These are phyloP conservation scores for Globisporangium spinosum DNA, from an alignment of 352 stramenopile species.

Conservation along the genomic window DNA sequence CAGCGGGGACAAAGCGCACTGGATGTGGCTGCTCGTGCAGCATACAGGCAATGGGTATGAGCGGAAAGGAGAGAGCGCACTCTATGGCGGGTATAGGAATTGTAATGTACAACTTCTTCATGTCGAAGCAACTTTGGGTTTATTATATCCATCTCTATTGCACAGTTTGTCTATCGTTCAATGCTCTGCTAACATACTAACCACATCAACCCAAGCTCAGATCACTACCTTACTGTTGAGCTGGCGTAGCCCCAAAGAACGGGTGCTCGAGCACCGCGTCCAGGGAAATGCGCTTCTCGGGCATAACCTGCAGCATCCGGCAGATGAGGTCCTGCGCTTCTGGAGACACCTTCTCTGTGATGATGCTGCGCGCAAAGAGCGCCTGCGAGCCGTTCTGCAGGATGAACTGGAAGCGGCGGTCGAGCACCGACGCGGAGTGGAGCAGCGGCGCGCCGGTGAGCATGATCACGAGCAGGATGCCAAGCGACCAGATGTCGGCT, in stretches of 20 bases:
- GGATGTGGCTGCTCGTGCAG: background rate
- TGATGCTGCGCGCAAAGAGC: conserved; percentile 14
- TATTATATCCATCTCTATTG: background rate
- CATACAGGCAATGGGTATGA: background rate
- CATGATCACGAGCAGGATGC: conserved; percentile 63
- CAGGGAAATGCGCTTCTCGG: conserved; percentile 35
- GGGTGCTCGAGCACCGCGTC: conserved; percentile 36
- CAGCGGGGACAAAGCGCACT: background rate
- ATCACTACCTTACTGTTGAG: background rate
- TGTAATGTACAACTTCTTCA: conserved; percentile 6
- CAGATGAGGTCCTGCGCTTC: conserved; percentile 38
- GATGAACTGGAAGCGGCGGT: conserved; percentile 34
- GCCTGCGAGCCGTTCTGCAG: conserved; percentile 17
- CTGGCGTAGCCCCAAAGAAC: conserved; percentile 21
- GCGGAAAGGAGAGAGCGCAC: background rate
- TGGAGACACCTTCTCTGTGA: conserved; percentile 14
- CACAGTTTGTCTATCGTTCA: background rate
- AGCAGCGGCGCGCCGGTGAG: conserved; percentile 47
- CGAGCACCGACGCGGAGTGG: conserved; percentile 26
- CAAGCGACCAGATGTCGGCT: conserved; percentile 63
- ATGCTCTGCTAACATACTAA: background rate
- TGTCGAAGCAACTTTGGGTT: background rate
- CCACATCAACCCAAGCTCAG: background rate
- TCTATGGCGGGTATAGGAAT: background rate
- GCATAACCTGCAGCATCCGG: conserved; percentile 45